Base-by-base conservation (phyloP, 2,329 filamentous ascomycete genomes). In the Trichoderma arundinaceum region DNA sequence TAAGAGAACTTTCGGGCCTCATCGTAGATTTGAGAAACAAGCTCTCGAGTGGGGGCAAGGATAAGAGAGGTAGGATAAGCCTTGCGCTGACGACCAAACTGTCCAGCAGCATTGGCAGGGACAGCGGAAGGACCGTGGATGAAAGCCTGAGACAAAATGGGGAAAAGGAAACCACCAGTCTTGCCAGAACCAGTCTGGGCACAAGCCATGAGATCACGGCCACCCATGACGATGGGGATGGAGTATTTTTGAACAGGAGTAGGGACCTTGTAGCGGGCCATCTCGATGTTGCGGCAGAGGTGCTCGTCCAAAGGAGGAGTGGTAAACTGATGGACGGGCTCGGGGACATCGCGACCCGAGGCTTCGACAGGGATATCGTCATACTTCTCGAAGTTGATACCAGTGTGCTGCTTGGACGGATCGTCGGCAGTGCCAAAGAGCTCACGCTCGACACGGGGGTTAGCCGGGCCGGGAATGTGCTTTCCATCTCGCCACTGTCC, bases 321-420 rank as follows among this genome's bases (percentile, higher is more conserved):
- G 77, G 88, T 92, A 86, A 99, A 99, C 68, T 88, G 86, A 71
- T 89, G 89, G 71, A 97, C 92, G 46, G 94, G 91, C 76, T 98
- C 95, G 52, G 95, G 95, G 61, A 98, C 93, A 76, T 96, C 88
- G 62, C 92, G 90, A 68, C 95, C 95, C 67, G 94, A 97, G 69
- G 95, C 95, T 82, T 98, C 95, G 70, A 99, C 95, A 64, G 95
- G 95, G 71, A 99, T 99, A 80, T 99, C 95, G 77, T 99, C 95
- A 82, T 99, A 99, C 86, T 99, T 99, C 84, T 97, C 90, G 78
- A 99, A 99, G 87, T 99, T 99, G 90, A 99, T 98, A 81, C 95
- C 95, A 39, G 93, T 97, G 75, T 96, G 92, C 79, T 97, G 92
- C 86, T 97, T 98, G 71, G 90, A 88, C 69, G 94, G 92, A 76